phyloP scores from a whole-genome alignment of 495 filamentous ascomycete genomes.

The Hypoxylon intermedium region DNA sequence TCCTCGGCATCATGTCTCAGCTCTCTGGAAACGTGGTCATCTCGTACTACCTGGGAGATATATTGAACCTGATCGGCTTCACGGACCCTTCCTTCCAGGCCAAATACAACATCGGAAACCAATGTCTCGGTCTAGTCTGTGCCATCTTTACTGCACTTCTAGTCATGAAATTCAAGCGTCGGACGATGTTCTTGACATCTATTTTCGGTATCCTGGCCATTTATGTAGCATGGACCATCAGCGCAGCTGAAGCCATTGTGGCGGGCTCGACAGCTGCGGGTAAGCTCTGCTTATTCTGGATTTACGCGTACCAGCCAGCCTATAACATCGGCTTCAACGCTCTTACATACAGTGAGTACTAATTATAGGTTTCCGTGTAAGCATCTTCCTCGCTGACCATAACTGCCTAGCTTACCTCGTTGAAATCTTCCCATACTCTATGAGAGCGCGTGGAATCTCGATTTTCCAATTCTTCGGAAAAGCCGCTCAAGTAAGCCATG shows the following conservation, averaged over 20 bases:
- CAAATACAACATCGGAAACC: slow-evolving; percentile 61
- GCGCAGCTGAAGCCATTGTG: slow-evolving; percentile 53
- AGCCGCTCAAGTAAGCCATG: slow-evolving; percentile 44
- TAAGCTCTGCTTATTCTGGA: slow-evolving; percentile 61
- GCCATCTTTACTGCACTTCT: slow-evolving; percentile 55
- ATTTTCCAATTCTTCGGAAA: slow-evolving; percentile 67
- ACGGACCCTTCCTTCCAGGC: slow-evolving; percentile 56
- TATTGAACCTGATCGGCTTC: slow-evolving; percentile 51
- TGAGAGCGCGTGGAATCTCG: slow-evolving; percentile 63
- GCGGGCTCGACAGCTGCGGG: slow-evolving; percentile 48
- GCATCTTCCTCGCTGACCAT: slow-evolving; percentile 9
- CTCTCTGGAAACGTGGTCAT: slow-evolving; percentile 71
- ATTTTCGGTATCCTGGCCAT: slow-evolving; percentile 52
- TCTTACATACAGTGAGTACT: slow-evolving; percentile 61
- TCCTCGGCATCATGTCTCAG: slow-evolving; percentile 68
- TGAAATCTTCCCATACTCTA: slow-evolving; percentile 66
- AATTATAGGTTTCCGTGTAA: background rate
- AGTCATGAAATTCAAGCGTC: slow-evolving; percentile 56
- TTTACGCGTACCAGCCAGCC: slow-evolving; percentile 62
- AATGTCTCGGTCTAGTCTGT: slow-evolving; percentile 57
- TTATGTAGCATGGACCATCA: slow-evolving; percentile 61
- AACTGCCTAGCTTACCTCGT: slow-evolving; percentile 56
- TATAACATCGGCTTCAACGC: slow-evolving; percentile 68
- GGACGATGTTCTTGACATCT: slow-evolving; percentile 59
- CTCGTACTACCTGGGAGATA: slow-evolving; percentile 59